Evolutionary conservation across 176 grass and related monocot species (phyloP).

Genomic region (Bonia amplexicaulis): DNA sequence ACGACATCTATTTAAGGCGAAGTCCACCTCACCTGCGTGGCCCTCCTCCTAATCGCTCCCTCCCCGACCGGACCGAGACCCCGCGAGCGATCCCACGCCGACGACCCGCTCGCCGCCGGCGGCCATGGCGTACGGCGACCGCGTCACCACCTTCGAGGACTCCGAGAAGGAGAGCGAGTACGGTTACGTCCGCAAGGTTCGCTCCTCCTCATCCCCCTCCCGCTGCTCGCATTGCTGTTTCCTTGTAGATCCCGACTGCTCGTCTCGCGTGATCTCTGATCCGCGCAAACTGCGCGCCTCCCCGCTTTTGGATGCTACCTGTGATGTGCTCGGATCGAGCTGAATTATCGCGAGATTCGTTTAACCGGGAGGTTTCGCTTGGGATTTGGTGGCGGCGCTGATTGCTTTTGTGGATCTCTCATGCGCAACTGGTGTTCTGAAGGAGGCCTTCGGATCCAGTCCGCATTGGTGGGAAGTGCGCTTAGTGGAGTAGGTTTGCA

Average conservation of each 20-base stretch:
- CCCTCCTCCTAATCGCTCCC: conserved; percentile 20
- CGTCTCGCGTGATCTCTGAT: conserved; percentile 26
- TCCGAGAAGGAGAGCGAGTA: conserved; percentile 96
- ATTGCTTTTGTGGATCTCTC: conserved; percentile 17
- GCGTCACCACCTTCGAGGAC: conserved; percentile 84
- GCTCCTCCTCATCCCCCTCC: neutral
- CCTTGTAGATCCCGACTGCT: conserved; percentile 21
- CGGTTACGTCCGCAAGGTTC: conserved; percentile 89
- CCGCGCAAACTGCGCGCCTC: neutral
- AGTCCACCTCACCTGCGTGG: conserved; percentile 30
- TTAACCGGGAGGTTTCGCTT: neutral
- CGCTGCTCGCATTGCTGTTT: conserved; percentile 17
- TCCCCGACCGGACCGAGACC: conserved; percentile 26
- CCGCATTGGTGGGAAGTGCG: neutral
- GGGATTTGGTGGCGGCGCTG: conserved; percentile 1
- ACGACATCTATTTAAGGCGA: conserved; percentile 28
- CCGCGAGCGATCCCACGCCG: conserved; percentile 27
- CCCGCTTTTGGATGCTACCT: neutral
- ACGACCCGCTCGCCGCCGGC: conserved; percentile 15
- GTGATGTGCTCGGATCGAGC: conserved; percentile 11
- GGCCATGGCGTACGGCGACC: conserved; percentile 67
- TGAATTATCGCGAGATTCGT: conserved; percentile 22
- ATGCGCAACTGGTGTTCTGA: neutral
- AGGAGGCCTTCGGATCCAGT: conserved; percentile 1
- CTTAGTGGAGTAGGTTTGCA: neutral